Evolutionary conservation across 495 filamentous ascomycete genomes (phyloP), one percentile per base, ranked within the genome.

Genomic region (Oidiodendron maius): DNA sequence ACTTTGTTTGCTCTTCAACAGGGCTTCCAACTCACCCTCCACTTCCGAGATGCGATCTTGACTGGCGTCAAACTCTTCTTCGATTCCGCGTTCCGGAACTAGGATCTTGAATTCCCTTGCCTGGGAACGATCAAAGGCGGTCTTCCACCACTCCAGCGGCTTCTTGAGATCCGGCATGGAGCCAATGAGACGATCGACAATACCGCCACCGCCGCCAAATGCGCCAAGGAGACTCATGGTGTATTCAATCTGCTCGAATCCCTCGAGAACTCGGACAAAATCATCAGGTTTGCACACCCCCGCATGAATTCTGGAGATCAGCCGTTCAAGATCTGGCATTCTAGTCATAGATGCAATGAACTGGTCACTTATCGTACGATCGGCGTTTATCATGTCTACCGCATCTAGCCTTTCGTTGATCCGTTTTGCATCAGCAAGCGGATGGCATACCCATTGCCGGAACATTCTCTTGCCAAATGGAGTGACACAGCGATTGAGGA

Each of bases 391-490:
- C 53, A 89, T 81, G 51, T 97, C 94, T 11, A 99, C 91, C 4
- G 94, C 93, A 66, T 99, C 94, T 5, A 99, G 68, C n/a, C 94
- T 75, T 42, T 93, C 87, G 61, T 97, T 94, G 71, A 97, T 96
- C 65, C 82, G 87, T 17, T 74, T 66, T 16, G 86, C 77, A 67
- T 96, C 86, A 51, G 88, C 85, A 24, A 99, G 73, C 0, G 94
- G 94, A 58, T 97, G 94, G 67, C 93, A 97, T 2, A 97, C 86
- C 94, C 94, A 99, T 64, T 96, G 91, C 32, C 90, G 83, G 65
- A 97, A 91, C 67, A 93, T 86, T 3, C 94, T 83, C 70, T 99
- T 99, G 44, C 91, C 94, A 57, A 97, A 99, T 0, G 94, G 91
- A 1, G 94, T 96, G 48, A 96, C 84, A 63, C 94, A 99, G 20